phyloP scores from a whole-genome alignment of 257 asterid species.

The Nicotiana obtusifolia region DNA sequence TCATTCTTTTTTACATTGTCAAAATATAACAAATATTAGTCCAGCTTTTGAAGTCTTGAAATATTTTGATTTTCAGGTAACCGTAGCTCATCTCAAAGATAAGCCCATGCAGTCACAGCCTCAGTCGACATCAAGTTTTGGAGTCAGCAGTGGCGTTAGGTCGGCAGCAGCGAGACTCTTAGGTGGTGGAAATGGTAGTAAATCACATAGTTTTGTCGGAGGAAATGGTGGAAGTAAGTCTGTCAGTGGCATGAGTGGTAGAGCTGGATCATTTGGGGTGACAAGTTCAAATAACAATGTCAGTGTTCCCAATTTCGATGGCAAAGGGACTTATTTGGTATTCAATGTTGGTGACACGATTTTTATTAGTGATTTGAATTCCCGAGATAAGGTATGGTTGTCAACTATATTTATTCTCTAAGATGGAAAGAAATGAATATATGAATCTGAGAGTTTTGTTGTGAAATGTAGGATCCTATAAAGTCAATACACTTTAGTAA shows the following conservation, averaged over 20 bases:
- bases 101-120: slow-evolving; percentile 64
- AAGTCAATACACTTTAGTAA: slow-evolving; percentile 91
- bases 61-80: slow-evolving; percentile 54
- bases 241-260: slow-evolving; percentile 44
- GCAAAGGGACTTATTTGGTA: slow-evolving; percentile 90
- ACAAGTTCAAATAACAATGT: slow-evolving; percentile 59
- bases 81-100: slow-evolving; percentile 90
- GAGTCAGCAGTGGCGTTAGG: slow-evolving; percentile 88
- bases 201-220: slow-evolving; percentile 93
- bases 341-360: slow-evolving; percentile 94
- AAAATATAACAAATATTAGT: neutral
- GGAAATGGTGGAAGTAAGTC: slow-evolving; percentile 92
- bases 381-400: slow-evolving; percentile 88
- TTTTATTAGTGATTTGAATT: slow-evolving; percentile 83
- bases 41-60: slow-evolving; percentile 5
- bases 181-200: slow-evolving; percentile 86
- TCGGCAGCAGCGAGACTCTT: slow-evolving; percentile 93
- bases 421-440: neutral
- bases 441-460: slow-evolving; percentile 35
- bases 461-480: slow-evolving; percentile 76
- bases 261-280: slow-evolving; percentile 78
- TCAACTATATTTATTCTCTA: slow-evolving; percentile 12
- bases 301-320: slow-evolving; percentile 77
- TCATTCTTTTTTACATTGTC: neutral
- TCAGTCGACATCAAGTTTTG: slow-evolving; percentile 58